Percentiles rank a stretch among this genome's conserved stretches.
Conservation (phyloP, 202 grass and related monocot genomes). For the Cymbopogon flexuosus region DNA sequence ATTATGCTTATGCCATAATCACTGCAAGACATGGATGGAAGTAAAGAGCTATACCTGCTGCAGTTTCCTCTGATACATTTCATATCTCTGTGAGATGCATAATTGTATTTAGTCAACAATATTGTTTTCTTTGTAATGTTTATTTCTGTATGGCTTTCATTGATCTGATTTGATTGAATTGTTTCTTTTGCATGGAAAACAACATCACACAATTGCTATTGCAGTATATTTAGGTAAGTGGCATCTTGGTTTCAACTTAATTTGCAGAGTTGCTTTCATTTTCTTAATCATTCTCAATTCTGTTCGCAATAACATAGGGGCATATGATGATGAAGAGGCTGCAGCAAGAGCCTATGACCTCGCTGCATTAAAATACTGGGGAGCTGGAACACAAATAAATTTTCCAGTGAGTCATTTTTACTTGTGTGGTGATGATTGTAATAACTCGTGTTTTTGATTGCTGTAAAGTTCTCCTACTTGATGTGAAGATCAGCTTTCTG, state of each 20-base stretch:
- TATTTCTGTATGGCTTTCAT: neutral
- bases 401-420: slow-evolving; percentile 68
- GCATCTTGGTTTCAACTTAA: neutral
- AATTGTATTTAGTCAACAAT: slow-evolving; percentile 19
- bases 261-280: neutral
- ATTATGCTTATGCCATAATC: slow-evolving; percentile 5
- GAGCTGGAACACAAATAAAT: slow-evolving; percentile 95
- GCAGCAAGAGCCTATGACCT: slow-evolving; percentile 99
- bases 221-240: slow-evolving; percentile 96
- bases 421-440: slow-evolving; percentile 8
- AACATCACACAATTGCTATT: slow-evolving; percentile 16
- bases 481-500: neutral
- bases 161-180: slow-evolving; percentile 43
- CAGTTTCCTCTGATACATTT: slow-evolving; percentile 8
- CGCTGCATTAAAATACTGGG: slow-evolving; percentile 98
- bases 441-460: neutral
- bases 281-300: slow-evolving; percentile 13
- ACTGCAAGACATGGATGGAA: neutral
- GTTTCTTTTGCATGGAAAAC: slow-evolving; percentile 70
- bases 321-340: slow-evolving; percentile 99
- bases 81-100: neutral
- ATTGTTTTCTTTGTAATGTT: slow-evolving; percentile 12
- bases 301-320: slow-evolving; percentile 47
- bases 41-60: neutral
- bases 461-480: neutral